These are phyloP conservation scores for Ophiostoma novo-ulmi DNA, from an alignment of 2,329 filamentous ascomycete genomes.

Conservation along the genomic window DNA sequence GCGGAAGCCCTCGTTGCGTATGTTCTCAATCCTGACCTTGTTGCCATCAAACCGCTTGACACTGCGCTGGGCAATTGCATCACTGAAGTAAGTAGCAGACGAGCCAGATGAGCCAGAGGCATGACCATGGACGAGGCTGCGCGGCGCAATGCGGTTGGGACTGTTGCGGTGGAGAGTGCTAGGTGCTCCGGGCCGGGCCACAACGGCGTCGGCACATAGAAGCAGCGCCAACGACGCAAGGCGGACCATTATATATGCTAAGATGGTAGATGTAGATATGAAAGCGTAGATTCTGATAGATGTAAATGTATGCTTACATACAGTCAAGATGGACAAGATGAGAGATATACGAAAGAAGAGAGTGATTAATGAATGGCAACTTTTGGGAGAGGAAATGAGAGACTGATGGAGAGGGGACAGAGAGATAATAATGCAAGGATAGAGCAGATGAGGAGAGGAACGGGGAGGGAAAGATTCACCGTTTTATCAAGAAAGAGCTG, in stretches of 20 bases:
- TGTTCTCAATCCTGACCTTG: constrained; percentile 33
- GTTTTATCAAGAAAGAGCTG: not conserved
- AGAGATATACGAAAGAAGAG: not conserved
- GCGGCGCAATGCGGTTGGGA: not conserved
- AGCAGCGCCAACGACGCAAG: constrained; percentile 17
- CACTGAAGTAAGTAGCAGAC: not conserved
- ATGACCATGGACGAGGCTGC: not conserved
- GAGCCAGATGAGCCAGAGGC: not conserved
- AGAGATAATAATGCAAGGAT: not conserved
- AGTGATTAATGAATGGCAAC: not conserved
- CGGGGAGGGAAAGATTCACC: not conserved
- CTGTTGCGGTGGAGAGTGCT: constrained; percentile 5
- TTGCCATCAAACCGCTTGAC: constrained; percentile 11
- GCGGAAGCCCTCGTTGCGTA: constrained; percentile 36
- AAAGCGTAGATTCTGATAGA: not conserved
- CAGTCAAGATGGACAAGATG: not conserved
- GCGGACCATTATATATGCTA: not conserved
- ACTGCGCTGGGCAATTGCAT: not conserved
- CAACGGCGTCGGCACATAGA: not conserved
- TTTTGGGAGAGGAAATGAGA: not conserved
- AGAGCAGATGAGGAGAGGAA: not conserved
- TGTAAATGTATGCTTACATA: not conserved
- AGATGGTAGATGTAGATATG: not conserved
- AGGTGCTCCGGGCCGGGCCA: not conserved
- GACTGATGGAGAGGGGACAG: constrained; percentile 3